Conservation (phyloP, 176 grass and related monocot species). For the Ensete ventricosum region DNA sequence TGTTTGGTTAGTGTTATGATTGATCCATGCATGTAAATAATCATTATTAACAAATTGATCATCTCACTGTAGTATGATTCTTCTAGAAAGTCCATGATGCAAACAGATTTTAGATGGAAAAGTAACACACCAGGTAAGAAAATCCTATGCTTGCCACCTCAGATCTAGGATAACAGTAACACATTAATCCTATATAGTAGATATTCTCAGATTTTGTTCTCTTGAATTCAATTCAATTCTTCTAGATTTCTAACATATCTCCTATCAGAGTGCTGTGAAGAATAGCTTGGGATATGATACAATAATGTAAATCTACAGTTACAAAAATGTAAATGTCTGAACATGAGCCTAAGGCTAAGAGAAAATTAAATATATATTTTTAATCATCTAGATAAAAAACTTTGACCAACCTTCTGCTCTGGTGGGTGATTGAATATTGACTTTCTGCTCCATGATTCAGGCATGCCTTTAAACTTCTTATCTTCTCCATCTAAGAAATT, state of each 20-base stretch:
- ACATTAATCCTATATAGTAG: too few relatives aligned
- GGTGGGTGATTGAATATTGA: constrained; percentile 33
- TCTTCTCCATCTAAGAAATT: constrained; percentile 32
- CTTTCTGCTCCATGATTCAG: constrained; percentile 39
- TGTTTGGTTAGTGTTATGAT: not conserved
- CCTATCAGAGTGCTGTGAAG: not conserved
- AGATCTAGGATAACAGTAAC: too few relatives aligned
- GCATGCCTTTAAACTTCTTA: constrained; percentile 23
- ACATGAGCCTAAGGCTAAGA: not conserved
- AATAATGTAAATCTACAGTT: not conserved
- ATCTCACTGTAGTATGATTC: not conserved
- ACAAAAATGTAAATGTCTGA: not conserved
- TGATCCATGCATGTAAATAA: not conserved
- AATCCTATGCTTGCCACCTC: too few relatives aligned
- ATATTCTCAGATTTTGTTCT: not conserved
- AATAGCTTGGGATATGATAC: not conserved
- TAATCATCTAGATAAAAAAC: not conserved
- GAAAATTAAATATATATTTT: too few relatives aligned
- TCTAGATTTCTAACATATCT: not conserved
- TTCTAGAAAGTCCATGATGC: too few relatives aligned
- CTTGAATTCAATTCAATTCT: not conserved
- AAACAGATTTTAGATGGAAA: too few relatives aligned
- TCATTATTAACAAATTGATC: not conserved
- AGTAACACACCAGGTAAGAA: too few relatives aligned
- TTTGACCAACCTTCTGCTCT: constrained; percentile 63